A percentile compares a stretch with the other conserved stretches of the same genome.
Conservation (phyloP, 1,284 basidiomycete species). For the Macrocystidia cucumis region DNA sequence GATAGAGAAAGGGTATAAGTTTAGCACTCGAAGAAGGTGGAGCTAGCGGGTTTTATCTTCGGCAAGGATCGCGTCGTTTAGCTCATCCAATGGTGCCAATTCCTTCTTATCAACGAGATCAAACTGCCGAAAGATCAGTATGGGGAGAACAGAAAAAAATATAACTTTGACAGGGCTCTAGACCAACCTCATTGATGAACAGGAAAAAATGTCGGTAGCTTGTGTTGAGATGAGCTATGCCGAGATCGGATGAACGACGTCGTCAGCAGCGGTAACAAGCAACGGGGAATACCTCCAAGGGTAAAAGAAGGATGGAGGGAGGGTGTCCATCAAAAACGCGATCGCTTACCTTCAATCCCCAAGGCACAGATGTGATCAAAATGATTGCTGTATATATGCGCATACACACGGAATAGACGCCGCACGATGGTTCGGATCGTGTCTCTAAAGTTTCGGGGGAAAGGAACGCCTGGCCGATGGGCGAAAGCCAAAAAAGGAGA, state of each 20-base stretch:
- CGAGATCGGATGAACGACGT: neutral
- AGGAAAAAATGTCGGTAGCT: slow-evolving; percentile 98
- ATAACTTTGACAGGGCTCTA: no score
- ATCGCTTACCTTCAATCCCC: slow-evolving; percentile 95
- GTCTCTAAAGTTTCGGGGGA: slow-evolving; percentile 86
- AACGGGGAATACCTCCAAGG: slow-evolving; percentile 6
- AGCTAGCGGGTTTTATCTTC: slow-evolving; percentile 63
- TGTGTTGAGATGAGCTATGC: slow-evolving; percentile 92
- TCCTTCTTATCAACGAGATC: slow-evolving; percentile 97
- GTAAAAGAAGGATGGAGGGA: no score
- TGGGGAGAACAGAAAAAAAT: no score
- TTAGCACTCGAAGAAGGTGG: no score
- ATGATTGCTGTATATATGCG: slow-evolving; percentile 98
- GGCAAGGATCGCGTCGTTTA: slow-evolving; percentile 92
- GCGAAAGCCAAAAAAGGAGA: neutral
- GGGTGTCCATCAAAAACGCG: no score
- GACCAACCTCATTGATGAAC: slow-evolving; percentile 86
- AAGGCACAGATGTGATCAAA: slow-evolving; percentile 98
- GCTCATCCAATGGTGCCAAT: slow-evolving; percentile 90
- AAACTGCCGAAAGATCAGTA: no score
- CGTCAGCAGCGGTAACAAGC: slow-evolving; percentile 1
- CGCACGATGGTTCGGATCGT: slow-evolving; percentile 91
- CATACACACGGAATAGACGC: slow-evolving; percentile 94
- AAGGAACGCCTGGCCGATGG: slow-evolving; percentile 66
- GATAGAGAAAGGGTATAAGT: no score